These are phyloP conservation scores for Penicillium sp. DNA, from an alignment of 2,329 filamentous ascomycete genomes.

Conservation along the genomic window DNA sequence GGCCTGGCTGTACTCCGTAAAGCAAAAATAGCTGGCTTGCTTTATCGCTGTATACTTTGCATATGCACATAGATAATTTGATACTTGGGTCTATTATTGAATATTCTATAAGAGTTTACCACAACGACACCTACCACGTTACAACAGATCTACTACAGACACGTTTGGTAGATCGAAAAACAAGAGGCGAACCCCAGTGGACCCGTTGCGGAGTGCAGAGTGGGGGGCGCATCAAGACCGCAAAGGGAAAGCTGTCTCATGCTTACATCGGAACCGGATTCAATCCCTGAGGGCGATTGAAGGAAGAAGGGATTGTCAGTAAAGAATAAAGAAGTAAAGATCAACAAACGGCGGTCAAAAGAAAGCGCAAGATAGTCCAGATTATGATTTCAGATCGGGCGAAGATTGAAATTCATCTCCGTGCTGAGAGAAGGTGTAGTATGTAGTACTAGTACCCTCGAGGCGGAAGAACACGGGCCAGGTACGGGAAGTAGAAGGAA, in stretches of 20 bases:
- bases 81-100: too few species aligned
- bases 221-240: neutral
- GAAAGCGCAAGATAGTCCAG: neutral
- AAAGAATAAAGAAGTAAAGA: neutral
- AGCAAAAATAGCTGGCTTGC: neutral
- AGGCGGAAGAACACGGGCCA: neutral
- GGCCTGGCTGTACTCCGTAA: too few species aligned
- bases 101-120: too few species aligned
- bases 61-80: too few species aligned
- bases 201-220: neutral
- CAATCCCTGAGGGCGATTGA: neutral
- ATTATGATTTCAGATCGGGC: constrained; percentile 2
- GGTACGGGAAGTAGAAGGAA: neutral
- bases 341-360: constrained; percentile 3
- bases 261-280: neutral
- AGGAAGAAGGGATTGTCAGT: too few species aligned
- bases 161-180: neutral
- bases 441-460: too few species aligned
- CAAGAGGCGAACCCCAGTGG: too few species aligned
- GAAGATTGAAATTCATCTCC: neutral
- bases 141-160: too few species aligned
- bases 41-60: too few species aligned
- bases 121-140: too few species aligned
- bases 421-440: too few species aligned
- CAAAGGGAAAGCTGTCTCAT: constrained; percentile 1